A percentile compares a stretch with the other conserved stretches of the same genome.
Evolutionary conservation across 75 land plant genomes (phyloP).

Genomic region (Larix kaempferi): DNA sequence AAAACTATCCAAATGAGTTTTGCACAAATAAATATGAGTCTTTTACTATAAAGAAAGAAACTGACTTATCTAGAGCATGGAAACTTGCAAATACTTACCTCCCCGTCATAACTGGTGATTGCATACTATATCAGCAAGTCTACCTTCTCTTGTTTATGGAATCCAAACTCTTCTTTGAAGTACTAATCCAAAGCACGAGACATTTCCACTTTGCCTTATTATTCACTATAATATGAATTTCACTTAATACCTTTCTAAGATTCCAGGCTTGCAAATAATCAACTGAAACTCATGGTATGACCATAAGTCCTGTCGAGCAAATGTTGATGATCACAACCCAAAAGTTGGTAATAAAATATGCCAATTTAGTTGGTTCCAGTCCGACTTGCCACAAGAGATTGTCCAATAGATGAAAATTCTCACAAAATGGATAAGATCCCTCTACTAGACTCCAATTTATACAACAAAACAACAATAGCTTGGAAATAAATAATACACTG

Average conservation of each 20-base stretch:
- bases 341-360: neutral
- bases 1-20: too few species aligned
- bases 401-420: slow-evolving; percentile 8
- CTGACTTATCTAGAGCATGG: too few species aligned
- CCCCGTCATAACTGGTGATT: too few species aligned
- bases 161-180: neutral
- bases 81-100: too few species aligned
- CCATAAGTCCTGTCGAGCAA: neutral
- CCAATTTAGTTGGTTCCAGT: neutral
- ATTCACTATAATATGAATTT: slow-evolving; percentile 1
- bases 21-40: too few species aligned
- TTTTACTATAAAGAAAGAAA: too few species aligned
- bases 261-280: neutral
- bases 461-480: slow-evolving; percentile 2
- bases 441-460: slow-evolving; percentile 6
- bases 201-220: slow-evolving; percentile 8
- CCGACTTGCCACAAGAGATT: neutral
- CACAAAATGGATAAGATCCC: neutral
- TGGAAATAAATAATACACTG: neutral
- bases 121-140: too few species aligned
- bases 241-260: slow-evolving; percentile 6
- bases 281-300: slow-evolving; percentile 2
- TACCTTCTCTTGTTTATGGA: too few species aligned
- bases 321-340: slow-evolving; percentile 2
- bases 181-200: neutral